These are phyloP conservation scores for Lolium rigidum DNA, from an alignment of 176 grass and related monocot species.

Conservation along the genomic window DNA sequence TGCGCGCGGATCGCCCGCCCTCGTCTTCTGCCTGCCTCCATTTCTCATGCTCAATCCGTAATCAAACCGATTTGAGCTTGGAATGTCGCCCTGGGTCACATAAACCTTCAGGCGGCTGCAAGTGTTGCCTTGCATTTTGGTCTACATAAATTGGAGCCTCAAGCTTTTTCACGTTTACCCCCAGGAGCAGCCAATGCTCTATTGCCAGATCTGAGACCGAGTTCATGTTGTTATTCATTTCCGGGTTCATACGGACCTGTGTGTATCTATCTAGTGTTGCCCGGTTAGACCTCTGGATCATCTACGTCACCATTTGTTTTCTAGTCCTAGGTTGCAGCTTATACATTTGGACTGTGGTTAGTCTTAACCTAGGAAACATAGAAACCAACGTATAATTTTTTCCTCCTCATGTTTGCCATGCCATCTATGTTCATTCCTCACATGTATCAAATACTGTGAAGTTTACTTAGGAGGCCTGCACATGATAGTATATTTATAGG, in stretches of 20 bases:
- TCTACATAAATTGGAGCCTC: constrained; percentile 1
- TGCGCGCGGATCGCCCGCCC: background rate
- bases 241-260: background rate
- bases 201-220: constrained; percentile 17
- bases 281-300: background rate
- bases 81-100: background rate
- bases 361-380: constrained; percentile 25
- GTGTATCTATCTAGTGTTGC: background rate
- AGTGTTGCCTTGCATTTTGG: background rate
- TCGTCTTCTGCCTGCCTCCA: background rate
- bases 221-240: background rate
- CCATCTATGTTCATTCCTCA: background rate
- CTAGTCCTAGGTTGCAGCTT: background rate
- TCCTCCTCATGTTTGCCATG: background rate
- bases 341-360: background rate
- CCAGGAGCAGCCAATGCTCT: background rate
- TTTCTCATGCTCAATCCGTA: background rate
- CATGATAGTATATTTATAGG: background rate
- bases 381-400: background rate
- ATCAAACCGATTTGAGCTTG: background rate
- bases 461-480: background rate
- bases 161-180: background rate
- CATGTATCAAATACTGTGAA: background rate
- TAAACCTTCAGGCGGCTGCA: background rate
- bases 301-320: background rate